Percentiles rank a stretch among this genome's conserved stretches.
phyloP scores from a whole-genome alignment of 805 yeast species.

The Nematodospora valgi region DNA sequence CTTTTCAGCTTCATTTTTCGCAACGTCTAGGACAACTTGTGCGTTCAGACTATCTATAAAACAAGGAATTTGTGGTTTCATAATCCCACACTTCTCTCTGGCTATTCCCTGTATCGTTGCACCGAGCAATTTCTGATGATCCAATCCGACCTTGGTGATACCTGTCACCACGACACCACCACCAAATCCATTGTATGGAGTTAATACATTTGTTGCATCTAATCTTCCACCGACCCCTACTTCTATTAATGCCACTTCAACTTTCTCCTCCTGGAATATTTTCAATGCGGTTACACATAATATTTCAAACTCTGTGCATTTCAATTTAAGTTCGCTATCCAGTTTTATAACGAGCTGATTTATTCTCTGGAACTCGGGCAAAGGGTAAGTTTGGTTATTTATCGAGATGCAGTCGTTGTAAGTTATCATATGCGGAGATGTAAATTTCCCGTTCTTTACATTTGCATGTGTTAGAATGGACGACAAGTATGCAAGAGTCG shows the following conservation, averaged over 20 bases:
- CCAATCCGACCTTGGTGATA: constrained; percentile 81
- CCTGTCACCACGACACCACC: constrained; percentile 59
- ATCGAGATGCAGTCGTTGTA: constrained; percentile 75
- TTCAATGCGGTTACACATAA: constrained; percentile 83
- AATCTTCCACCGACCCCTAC: constrained; percentile 90
- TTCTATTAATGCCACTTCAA: constrained; percentile 81
- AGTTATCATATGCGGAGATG: constrained; percentile 79
- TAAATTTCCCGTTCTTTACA: constrained; percentile 69
- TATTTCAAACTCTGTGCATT: constrained; percentile 86
- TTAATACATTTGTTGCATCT: constrained; percentile 83
- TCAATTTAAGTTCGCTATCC: constrained; percentile 31
- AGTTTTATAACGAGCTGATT: constrained; percentile 41
- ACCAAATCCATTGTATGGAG: constrained; percentile 15
- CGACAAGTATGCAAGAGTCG: constrained; percentile 79
- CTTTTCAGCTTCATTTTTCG: constrained; percentile 34
- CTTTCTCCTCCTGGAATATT: constrained; percentile 56
- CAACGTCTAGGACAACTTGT: constrained; percentile 44
- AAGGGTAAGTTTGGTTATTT: constrained; percentile 56
- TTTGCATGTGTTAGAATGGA: constrained; percentile 52
- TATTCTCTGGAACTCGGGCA: constrained; percentile 18
- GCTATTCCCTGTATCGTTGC: constrained; percentile 64
- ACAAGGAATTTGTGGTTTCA: constrained; percentile 57
- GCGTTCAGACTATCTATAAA: constrained; percentile 72
- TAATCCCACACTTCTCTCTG: constrained; percentile 80
- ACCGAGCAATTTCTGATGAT: constrained; percentile 80